Conservation (phyloP, 176 grass and related monocot species). For the Carex scoparia region DNA sequence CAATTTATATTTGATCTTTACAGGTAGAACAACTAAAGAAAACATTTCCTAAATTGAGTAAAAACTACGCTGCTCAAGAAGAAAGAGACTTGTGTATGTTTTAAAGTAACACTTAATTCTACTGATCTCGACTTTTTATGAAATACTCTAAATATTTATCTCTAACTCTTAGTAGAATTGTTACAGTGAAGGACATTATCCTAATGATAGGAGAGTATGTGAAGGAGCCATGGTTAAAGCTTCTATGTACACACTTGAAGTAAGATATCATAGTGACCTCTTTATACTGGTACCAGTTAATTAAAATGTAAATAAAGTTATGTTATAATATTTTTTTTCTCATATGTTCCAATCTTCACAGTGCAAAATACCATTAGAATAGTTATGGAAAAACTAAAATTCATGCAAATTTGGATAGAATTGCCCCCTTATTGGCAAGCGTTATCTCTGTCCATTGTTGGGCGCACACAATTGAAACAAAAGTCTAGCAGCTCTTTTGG, state of each 20-base stretch:
- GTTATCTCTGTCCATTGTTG: not conserved
- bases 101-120: slow-evolving; percentile 14
- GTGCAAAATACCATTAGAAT: not conserved
- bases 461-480: no score
- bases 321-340: not conserved
- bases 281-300: not conserved
- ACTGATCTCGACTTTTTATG: slow-evolving; percentile 4
- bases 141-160: slow-evolving; percentile 11
- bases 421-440: not conserved
- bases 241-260: slow-evolving; percentile 64
- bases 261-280: slow-evolving; percentile 33
- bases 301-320: not conserved
- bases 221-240: slow-evolving; percentile 68
- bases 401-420: not conserved
- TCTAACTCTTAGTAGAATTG: slow-evolving; percentile 20
- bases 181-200: slow-evolving; percentile 68
- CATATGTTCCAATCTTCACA: not conserved
- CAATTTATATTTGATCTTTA: slow-evolving; percentile 26
- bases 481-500: not conserved
- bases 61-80: slow-evolving; percentile 91
- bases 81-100: slow-evolving; percentile 68
- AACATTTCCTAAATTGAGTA: slow-evolving; percentile 61
- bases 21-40: slow-evolving; percentile 79
- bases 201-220: slow-evolving; percentile 82
- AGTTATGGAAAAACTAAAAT: not conserved